Conservation (phyloP, 768 basidiomycete species). For the Pholiota conissans region DNA sequence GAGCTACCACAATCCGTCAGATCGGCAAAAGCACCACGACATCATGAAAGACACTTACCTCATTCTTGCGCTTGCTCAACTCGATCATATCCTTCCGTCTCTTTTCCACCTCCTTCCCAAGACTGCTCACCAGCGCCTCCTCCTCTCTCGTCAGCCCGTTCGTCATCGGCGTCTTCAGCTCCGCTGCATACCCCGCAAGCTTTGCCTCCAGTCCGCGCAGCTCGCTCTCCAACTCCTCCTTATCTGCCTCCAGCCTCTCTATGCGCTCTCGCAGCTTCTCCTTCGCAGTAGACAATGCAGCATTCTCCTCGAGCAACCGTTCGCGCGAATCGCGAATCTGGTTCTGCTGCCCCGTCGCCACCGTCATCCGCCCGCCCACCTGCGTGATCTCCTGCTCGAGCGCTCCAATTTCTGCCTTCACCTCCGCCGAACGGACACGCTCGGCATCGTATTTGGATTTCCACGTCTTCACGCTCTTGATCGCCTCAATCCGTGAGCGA, state of each 20-base stretch:
- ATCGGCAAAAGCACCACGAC: not conserved
- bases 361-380: slow-evolving; percentile 70
- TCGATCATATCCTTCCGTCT: slow-evolving; percentile 71
- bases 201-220: slow-evolving; percentile 60
- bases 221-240: slow-evolving; percentile 75
- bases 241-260: slow-evolving; percentile 61
- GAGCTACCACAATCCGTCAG: slow-evolving; percentile 41
- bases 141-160: slow-evolving; percentile 76
- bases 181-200: slow-evolving; percentile 61
- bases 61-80: slow-evolving; percentile 63
- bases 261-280: slow-evolving; percentile 67
- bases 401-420: slow-evolving; percentile 64
- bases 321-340: slow-evolving; percentile 71
- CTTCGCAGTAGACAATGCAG: slow-evolving; percentile 60
- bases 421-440: slow-evolving; percentile 64
- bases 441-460: slow-evolving; percentile 69
- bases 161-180: slow-evolving; percentile 74
- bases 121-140: slow-evolving; percentile 56
- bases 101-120: slow-evolving; percentile 77
- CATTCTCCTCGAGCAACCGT: slow-evolving; percentile 61
- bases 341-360: slow-evolving; percentile 66
- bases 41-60: slow-evolving; percentile 49
- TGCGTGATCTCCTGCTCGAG: slow-evolving; percentile 88
- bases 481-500: slow-evolving; percentile 85
- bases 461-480: slow-evolving; percentile 78